A percentile compares a stretch with the other conserved stretches of the same genome.
These are phyloP conservation scores for Neurospora sp. DNA, from an alignment of 495 filamentous ascomycete species.

Conservation along the genomic window DNA sequence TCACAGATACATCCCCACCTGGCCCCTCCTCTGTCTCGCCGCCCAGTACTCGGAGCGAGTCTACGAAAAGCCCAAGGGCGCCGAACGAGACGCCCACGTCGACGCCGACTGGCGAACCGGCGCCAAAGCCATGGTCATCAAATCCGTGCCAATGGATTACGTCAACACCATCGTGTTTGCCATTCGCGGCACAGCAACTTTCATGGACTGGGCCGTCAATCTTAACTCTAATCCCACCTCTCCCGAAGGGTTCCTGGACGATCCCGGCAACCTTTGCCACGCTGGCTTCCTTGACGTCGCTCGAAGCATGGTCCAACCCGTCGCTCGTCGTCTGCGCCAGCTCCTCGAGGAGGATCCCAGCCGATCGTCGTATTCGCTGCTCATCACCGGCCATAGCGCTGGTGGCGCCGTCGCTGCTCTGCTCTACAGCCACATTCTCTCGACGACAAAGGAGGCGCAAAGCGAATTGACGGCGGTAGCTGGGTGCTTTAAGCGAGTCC, in stretches of 20 bases:
- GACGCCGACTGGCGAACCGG: constrained; percentile 58
- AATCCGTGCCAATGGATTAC: constrained; percentile 62
- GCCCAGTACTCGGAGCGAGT: constrained; percentile 63
- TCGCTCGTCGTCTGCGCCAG: constrained; percentile 55
- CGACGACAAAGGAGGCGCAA: constrained; percentile 36
- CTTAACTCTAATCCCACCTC: constrained; percentile 52
- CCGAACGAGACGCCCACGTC: constrained; percentile 53
- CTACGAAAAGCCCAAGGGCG: constrained; percentile 51
- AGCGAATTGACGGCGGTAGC: constrained; percentile 60
- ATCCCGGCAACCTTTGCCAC: constrained; percentile 65
- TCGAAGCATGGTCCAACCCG: constrained; percentile 59
- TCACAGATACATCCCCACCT: constrained; percentile 54
- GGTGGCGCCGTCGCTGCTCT: constrained; percentile 72
- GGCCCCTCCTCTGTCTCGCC: constrained; percentile 61
- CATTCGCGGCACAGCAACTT: constrained; percentile 65
- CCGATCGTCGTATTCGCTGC: constrained; percentile 55
- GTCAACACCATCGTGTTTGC: constrained; percentile 71
- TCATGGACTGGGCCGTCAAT: constrained; percentile 81
- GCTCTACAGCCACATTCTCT: constrained; percentile 70
- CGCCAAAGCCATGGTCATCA: constrained; percentile 78
- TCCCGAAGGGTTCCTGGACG: constrained; percentile 61
- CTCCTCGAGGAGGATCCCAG: constrained; percentile 59
- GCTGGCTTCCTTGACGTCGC: constrained; percentile 68
- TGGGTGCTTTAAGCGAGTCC: constrained; percentile 60
- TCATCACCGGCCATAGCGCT: constrained; percentile 77